These are phyloP conservation scores for Neofusicoccum ribis DNA, from an alignment of 2,329 filamentous ascomycete genomes.

Conservation along the genomic window DNA sequence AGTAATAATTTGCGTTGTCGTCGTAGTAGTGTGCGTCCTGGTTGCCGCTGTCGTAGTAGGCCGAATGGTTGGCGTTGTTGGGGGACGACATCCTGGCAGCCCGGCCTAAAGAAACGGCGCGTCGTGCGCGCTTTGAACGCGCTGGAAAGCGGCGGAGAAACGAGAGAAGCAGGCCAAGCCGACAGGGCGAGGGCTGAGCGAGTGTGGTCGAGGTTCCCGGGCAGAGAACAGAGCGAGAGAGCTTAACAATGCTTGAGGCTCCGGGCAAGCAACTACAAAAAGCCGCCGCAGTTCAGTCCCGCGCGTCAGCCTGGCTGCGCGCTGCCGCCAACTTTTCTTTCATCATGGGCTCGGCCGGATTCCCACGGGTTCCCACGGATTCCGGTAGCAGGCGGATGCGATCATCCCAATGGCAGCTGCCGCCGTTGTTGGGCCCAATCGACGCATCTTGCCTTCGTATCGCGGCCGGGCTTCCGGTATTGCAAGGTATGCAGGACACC, in stretches of 20 bases:
- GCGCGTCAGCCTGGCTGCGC: neutral
- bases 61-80: neutral
- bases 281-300: neutral
- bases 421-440: neutral
- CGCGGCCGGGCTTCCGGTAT: neutral
- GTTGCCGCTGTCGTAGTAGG: conserved; percentile 17
- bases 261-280: too few species aligned
- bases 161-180: too few species aligned
- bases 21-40: conserved; percentile 74
- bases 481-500: neutral
- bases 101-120: neutral
- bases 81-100: neutral
- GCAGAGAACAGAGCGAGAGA: too few species aligned
- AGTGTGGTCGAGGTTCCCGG: too few species aligned
- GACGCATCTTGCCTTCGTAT: neutral
- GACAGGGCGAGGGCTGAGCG: too few species aligned
- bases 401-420: neutral
- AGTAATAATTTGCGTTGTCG: conserved; percentile 61
- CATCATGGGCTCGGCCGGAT: neutral
- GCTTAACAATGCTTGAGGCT: too few species aligned
- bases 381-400: neutral
- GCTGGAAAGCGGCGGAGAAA: neutral
- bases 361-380: neutral
- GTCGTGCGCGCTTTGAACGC: neutral
- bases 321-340: neutral